Conservation (phyloP, 768 basidiomycete genomes). For the Gautieria morchelliformis region DNA sequence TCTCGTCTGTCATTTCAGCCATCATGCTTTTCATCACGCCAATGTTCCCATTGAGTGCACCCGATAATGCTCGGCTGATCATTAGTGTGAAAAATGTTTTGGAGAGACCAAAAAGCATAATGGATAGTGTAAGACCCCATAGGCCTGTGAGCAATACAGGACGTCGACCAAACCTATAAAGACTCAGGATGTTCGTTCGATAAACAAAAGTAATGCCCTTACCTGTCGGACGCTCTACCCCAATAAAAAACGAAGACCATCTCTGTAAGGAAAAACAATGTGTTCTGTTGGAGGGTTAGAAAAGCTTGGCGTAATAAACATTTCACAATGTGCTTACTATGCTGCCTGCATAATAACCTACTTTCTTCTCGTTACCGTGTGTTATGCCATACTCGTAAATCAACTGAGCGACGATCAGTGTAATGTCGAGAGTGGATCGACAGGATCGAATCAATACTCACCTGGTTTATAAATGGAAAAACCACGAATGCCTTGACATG, state of each 20-base stretch:
- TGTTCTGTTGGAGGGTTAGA: neutral
- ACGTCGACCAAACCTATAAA: slow-evolving; percentile 5
- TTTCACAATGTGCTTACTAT: neutral
- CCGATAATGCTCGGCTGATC: slow-evolving; percentile 56
- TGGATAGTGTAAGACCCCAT: neutral
- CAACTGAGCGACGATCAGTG: neutral
- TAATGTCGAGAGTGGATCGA: neutral
- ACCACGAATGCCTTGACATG: slow-evolving; percentile 4
- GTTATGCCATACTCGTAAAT: neutral
- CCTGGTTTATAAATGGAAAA: slow-evolving; percentile 9
- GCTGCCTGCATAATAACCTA: neutral
- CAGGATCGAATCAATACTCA: neutral
- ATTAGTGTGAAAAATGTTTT: slow-evolving; percentile 25
- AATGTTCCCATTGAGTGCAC: slow-evolving; percentile 65
- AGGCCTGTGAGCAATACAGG: neutral
- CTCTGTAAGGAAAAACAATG: slow-evolving; percentile 20
- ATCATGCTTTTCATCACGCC: slow-evolving; percentile 67
- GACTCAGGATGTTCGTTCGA: too few relatives aligned
- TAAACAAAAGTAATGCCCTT: neutral
- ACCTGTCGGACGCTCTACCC: neutral
- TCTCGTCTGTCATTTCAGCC: slow-evolving; percentile 58
- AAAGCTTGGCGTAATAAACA: neutral
- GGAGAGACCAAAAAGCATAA: too few relatives aligned
- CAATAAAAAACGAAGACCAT: neutral
- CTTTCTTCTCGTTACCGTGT: neutral